These are phyloP conservation scores for Xylaria arbuscula DNA, from an alignment of 2,329 filamentous ascomycete species.

Conservation along the genomic window DNA sequence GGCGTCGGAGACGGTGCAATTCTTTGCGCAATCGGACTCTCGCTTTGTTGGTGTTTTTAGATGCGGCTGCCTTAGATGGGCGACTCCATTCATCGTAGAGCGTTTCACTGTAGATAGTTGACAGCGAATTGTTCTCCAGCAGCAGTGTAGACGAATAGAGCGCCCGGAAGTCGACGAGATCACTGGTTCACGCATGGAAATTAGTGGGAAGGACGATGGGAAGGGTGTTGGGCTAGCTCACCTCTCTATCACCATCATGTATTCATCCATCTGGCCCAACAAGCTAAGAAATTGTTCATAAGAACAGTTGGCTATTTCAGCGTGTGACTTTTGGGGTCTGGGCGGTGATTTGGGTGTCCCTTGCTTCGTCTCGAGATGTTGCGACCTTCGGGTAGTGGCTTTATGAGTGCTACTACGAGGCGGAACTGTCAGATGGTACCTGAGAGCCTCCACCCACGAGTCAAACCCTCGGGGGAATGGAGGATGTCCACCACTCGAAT, in stretches of 20 bases:
- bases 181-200: conserved; percentile 27
- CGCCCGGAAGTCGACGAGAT: conserved; percentile 42
- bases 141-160: conserved; percentile 9
- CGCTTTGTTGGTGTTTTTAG: conserved; percentile 15
- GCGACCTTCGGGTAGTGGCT: too few species aligned
- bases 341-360: too few species aligned
- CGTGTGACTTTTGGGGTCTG: neutral
- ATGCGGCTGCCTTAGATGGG: neutral
- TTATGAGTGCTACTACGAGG: too few species aligned
- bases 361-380: too few species aligned
- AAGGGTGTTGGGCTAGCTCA: conserved; percentile 19
- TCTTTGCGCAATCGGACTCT: conserved; percentile 38
- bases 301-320: neutral
- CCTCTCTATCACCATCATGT: conserved; percentile 41
- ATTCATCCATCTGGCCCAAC: conserved; percentile 37
- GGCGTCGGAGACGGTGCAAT: conserved; percentile 44
- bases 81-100: neutral
- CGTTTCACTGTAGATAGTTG: neutral
- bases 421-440: too few species aligned
- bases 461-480: conserved; percentile 41
- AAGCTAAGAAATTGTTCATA: conserved; percentile 27
- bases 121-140: neutral
- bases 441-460: conserved; percentile 40
- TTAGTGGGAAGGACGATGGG: conserved; percentile 8
- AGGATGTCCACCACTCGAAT: neutral